These are phyloP conservation scores for Croton setiger DNA, from an alignment of 441 rosid genomes.

Conservation along the genomic window DNA sequence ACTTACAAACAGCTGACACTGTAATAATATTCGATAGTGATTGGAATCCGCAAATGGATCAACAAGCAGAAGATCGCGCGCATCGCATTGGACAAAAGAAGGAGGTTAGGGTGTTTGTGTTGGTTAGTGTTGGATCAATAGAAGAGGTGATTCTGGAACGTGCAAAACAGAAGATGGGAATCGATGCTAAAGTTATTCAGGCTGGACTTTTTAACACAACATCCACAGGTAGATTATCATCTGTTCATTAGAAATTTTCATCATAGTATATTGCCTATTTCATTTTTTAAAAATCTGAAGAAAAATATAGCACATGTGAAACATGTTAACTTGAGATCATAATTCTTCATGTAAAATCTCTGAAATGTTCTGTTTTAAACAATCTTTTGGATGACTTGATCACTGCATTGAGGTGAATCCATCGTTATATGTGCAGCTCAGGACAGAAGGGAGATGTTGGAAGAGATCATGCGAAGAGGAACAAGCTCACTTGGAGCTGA, in stretches of 20 bases:
- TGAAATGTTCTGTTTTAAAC: no score
- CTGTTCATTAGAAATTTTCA: conserved; percentile 2
- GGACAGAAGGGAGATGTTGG: conserved; percentile 95
- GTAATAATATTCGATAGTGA: conserved; percentile 99
- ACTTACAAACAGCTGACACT: conserved; percentile 97
- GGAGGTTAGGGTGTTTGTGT: conserved; percentile 98
- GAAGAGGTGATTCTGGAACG: conserved; percentile 99
- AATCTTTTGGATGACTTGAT: conserved; percentile 9
- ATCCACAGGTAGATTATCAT: conserved; percentile 71
- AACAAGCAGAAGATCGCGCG: conserved; percentile 99
- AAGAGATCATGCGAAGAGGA: conserved; percentile 96
- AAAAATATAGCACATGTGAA: no score
- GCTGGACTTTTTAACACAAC: conserved; percentile 99
- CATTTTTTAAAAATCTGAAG: no score
- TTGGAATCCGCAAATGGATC: conserved; percentile 99
- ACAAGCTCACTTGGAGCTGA: conserved; percentile 94
- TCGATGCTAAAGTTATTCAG: conserved; percentile 99
- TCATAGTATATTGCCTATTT: neutral
- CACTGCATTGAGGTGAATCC: conserved; percentile 17
- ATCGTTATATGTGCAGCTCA: conserved; percentile 59
- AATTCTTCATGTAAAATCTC: no score
- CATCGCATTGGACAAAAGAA: conserved; percentile 99
- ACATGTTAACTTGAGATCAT: no score
- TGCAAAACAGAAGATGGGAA: conserved; percentile 99
- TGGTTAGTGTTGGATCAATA: conserved; percentile 98